Evolutionary conservation across 139 green algal species (phyloP).

Genomic region (Tetraselmis striata): DNA sequence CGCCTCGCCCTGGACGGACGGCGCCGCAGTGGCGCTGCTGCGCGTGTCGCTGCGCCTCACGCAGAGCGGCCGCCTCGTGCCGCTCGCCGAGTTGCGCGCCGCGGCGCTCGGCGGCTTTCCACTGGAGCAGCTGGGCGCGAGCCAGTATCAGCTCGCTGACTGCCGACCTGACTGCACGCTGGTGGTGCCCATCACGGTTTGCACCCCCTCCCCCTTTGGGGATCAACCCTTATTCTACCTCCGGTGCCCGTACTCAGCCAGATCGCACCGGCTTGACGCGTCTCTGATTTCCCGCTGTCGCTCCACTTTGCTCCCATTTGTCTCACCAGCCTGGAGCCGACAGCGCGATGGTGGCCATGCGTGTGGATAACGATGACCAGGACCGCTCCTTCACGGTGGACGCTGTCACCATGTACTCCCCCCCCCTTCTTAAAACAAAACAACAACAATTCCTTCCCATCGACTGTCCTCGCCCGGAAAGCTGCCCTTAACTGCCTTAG

Average conservation of each 20-base stretch:
- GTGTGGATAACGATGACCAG: neutral
- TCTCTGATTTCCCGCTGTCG: too few relatives aligned
- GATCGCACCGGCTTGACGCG: too few relatives aligned
- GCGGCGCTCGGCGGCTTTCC: neutral
- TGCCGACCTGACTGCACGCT: neutral
- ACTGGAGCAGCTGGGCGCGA: neutral
- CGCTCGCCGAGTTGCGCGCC: neutral
- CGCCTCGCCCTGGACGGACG: neutral
- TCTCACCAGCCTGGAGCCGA: neutral
- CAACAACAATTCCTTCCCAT: too few relatives aligned
- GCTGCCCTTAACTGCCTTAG: too few relatives aligned
- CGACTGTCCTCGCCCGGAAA: too few relatives aligned
- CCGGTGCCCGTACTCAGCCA: too few relatives aligned
- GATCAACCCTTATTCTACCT: too few relatives aligned
- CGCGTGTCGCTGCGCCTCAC: neutral
- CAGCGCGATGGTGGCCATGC: neutral
- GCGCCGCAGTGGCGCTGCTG: neutral
- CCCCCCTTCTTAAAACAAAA: too few relatives aligned
- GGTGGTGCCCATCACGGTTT: neutral
- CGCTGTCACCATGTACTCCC: neutral
- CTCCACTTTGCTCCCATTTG: too few relatives aligned
- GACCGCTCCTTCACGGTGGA: neutral
- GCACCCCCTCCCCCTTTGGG: too few relatives aligned
- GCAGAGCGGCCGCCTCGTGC: neutral
- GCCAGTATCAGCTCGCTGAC: neutral